A percentile compares a stretch with the other conserved stretches of the same genome.
phyloP scores from a whole-genome alignment of 202 grass and related monocot genomes.

The Hordeum pubiflorum region DNA sequence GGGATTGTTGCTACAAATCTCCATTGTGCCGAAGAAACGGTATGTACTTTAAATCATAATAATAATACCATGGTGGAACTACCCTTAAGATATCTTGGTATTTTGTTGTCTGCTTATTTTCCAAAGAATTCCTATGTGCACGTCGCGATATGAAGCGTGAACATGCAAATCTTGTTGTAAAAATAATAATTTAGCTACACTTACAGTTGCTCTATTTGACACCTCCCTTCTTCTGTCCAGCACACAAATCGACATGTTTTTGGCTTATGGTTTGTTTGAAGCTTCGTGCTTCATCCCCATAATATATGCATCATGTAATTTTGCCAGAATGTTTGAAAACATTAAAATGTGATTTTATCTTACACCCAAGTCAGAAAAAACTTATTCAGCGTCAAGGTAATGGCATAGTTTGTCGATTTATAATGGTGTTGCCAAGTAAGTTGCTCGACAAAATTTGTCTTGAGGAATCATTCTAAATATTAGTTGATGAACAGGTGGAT shows the following conservation, averaged over 20 bases:
- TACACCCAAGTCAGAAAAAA: background rate
- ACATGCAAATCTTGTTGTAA: background rate
- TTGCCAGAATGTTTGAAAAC: background rate
- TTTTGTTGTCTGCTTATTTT: background rate
- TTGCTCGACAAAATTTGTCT: background rate
- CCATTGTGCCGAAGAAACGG: constrained; percentile 86
- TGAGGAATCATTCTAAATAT: background rate
- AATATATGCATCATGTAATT: background rate
- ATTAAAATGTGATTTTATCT: background rate
- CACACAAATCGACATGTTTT: background rate
- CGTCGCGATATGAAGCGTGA: background rate
- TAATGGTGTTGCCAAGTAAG: background rate
- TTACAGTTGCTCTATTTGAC: background rate
- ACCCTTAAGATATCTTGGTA: background rate
- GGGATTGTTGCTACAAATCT: constrained; percentile 84
- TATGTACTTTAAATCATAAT: constrained; percentile 27
- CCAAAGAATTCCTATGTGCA: background rate
- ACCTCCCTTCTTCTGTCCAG: background rate
- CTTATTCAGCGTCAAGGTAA: background rate
- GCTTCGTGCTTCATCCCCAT: background rate
- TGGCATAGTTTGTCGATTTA: background rate
- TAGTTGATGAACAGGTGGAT: constrained; percentile 42
- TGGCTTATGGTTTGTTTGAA: background rate
- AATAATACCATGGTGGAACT: background rate
- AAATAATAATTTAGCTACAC: background rate